Conservation (phyloP, 208 protist genomes). For the Leishmania aethiopica region DNA sequence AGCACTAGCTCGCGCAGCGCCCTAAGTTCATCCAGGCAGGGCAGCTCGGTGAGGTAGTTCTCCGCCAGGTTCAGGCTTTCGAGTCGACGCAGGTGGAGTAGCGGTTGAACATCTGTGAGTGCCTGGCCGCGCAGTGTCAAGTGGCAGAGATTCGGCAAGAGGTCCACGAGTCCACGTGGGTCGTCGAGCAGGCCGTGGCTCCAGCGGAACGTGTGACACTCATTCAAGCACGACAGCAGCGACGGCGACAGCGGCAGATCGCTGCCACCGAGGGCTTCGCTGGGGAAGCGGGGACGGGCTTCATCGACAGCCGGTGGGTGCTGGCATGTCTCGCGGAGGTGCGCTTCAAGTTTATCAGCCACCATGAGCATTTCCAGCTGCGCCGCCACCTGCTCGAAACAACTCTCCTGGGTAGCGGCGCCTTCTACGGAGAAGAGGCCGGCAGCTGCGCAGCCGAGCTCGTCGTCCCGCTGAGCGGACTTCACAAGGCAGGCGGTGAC, state of each 20-base stretch:
- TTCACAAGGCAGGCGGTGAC: constrained; percentile 20
- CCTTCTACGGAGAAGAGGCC: constrained; percentile 33
- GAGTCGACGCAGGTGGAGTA: constrained; percentile 57
- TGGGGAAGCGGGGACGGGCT: neutral
- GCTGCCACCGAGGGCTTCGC: neutral
- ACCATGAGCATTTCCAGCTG: constrained; percentile 17
- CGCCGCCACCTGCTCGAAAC: constrained; percentile 24
- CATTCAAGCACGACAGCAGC: neutral
- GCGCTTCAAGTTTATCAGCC: constrained; percentile 1
- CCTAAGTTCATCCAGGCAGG: constrained; percentile 39
- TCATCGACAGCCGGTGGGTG: neutral
- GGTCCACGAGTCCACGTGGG: constrained; percentile 11
- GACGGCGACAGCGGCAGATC: neutral
- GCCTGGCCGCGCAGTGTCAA: constrained; percentile 61
- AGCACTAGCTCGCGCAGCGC: constrained; percentile 58
- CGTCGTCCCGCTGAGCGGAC: constrained; percentile 11
- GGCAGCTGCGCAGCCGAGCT: constrained; percentile 2
- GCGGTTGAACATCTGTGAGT: constrained; percentile 52
- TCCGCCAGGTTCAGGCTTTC: constrained; percentile 67
- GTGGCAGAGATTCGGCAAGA: constrained; percentile 35
- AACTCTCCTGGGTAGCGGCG: constrained; percentile 16
- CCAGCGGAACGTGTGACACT: constrained; percentile 36
- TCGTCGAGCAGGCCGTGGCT: constrained; percentile 34
- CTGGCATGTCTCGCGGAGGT: neutral
- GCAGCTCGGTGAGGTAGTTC: constrained; percentile 62